These are phyloP conservation scores for Paraphoma chrysanthemicola DNA, from an alignment of 2,329 filamentous ascomycete genomes.

Conservation along the genomic window DNA sequence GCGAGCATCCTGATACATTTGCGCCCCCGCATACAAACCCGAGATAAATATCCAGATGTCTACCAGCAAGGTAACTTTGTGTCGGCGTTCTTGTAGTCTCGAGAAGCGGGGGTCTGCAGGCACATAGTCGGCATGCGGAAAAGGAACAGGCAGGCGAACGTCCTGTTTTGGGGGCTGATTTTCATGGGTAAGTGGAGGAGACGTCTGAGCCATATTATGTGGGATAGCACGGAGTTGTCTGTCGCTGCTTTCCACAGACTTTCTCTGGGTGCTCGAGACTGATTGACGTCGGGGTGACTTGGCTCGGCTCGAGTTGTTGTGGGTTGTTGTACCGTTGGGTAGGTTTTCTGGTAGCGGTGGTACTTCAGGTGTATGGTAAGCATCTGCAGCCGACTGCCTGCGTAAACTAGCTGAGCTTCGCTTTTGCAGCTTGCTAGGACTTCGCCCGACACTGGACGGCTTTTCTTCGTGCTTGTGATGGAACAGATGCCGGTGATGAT, in stretches of 20 bases:
- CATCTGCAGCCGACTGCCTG: conserved; percentile 29
- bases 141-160: conserved; percentile 50
- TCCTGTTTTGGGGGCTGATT: conserved; percentile 54
- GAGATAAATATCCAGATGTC: conserved; percentile 92
- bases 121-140: conserved; percentile 43
- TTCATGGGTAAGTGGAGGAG: conserved; percentile 48
- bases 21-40: conserved; percentile 83
- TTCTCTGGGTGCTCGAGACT: conserved; percentile 26
- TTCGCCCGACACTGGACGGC: conserved; percentile 45
- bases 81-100: conserved; percentile 59
- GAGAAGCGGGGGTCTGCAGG: conserved; percentile 58
- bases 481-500: conserved; percentile 45
- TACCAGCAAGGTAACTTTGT: conserved; percentile 67
- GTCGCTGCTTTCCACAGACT: conserved; percentile 42
- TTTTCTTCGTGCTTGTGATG: conserved; percentile 45
- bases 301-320: conserved; percentile 11
- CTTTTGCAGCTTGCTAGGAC: conserved; percentile 48
- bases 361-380: conserved; percentile 27
- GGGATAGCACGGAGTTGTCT: conserved; percentile 46
- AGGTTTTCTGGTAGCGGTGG: conserved; percentile 30
- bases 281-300: conserved; percentile 29
- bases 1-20: conserved; percentile 78
- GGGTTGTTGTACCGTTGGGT: conserved; percentile 23
- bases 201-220: conserved; percentile 49
- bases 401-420: conserved; percentile 48